Conservation (phyloP, 2,329 filamentous ascomycete genomes). For the Emydomyces testavorans region DNA sequence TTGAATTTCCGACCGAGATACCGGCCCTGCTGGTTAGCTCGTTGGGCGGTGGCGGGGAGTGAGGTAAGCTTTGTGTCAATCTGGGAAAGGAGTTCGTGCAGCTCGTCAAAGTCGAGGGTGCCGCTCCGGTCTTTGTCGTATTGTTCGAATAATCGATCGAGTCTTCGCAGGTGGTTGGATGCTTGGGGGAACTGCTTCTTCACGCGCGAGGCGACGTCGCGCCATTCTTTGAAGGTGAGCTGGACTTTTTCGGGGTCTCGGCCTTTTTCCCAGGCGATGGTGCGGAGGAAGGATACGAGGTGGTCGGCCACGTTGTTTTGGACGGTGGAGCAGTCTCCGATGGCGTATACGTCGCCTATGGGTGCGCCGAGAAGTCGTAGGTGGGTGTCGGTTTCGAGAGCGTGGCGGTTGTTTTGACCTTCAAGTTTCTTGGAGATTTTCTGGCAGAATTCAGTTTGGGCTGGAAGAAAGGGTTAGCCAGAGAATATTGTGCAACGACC, state of each 20-base stretch:
- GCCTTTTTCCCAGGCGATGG: slow-evolving; percentile 81
- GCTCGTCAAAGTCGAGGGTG: slow-evolving; percentile 85
- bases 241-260: slow-evolving; percentile 80
- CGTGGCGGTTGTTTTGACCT: slow-evolving; percentile 74
- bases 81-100: slow-evolving; percentile 74
- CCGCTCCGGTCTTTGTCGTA: slow-evolving; percentile 92
- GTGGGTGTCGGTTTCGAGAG: slow-evolving; percentile 88
- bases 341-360: slow-evolving; percentile 87
- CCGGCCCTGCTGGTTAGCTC: slow-evolving; percentile 87
- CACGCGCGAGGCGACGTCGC: slow-evolving; percentile 68
- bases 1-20: slow-evolving; percentile 93
- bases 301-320: slow-evolving; percentile 95
- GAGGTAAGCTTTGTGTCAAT: slow-evolving; percentile 94
- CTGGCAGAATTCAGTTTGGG: slow-evolving; percentile 71
- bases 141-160: slow-evolving; percentile 80
- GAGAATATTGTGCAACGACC: not conserved
- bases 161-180: slow-evolving; percentile 67
- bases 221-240: slow-evolving; percentile 81
- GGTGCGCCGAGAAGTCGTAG: slow-evolving; percentile 80
- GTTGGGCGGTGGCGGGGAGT: slow-evolving; percentile 86
- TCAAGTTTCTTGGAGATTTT: slow-evolving; percentile 65
- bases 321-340: slow-evolving; percentile 90
- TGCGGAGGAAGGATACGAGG: slow-evolving; percentile 79
- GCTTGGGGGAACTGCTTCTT: slow-evolving; percentile 87
- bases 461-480: slow-evolving; percentile 19